Percentiles rank a stretch among this genome's conserved stretches.
These are phyloP conservation scores for Penicillium atrosanguineum DNA, from an alignment of 495 filamentous ascomycete genomes.

Conservation along the genomic window DNA sequence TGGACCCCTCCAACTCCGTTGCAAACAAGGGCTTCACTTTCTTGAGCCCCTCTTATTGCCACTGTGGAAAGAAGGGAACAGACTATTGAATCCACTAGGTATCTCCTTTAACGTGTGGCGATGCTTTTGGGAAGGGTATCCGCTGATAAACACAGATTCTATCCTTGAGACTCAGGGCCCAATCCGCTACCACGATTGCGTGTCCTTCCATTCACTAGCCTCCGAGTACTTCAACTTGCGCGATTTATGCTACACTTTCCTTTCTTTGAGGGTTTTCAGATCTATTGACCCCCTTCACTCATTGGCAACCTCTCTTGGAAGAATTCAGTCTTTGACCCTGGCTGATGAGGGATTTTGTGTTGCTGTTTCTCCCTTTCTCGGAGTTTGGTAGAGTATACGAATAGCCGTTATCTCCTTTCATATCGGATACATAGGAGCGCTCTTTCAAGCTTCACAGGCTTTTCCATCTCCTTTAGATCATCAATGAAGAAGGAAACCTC, in stretches of 20 bases:
- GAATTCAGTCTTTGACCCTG: not conserved
- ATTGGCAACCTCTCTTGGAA: not conserved
- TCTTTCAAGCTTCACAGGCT: slow-evolving; percentile 19
- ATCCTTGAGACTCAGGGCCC: not conserved
- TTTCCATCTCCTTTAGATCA: slow-evolving; percentile 20
- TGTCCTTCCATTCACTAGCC: not conserved
- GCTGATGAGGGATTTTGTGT: not conserved
- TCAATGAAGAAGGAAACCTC: slow-evolving; percentile 15
- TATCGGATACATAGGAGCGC: no score
- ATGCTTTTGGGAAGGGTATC: not conserved
- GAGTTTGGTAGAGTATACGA: not conserved
- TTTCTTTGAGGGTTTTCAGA: not conserved
- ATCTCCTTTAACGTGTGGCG: not conserved
- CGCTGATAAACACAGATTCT: not conserved
- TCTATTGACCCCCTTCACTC: not conserved
- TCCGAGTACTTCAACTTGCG: not conserved
- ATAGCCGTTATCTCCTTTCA: no score
- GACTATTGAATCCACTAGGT: slow-evolving; percentile 1
- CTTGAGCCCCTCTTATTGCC: not conserved
- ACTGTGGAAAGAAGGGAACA: not conserved
- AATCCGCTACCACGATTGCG: not conserved
- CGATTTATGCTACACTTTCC: not conserved
- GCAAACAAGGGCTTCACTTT: not conserved
- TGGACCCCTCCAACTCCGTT: not conserved
- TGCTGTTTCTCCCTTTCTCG: not conserved